A percentile compares a stretch with the other conserved stretches of the same genome.
Conservation (phyloP, 768 basidiomycete genomes). For the Megacollybia marginata region DNA sequence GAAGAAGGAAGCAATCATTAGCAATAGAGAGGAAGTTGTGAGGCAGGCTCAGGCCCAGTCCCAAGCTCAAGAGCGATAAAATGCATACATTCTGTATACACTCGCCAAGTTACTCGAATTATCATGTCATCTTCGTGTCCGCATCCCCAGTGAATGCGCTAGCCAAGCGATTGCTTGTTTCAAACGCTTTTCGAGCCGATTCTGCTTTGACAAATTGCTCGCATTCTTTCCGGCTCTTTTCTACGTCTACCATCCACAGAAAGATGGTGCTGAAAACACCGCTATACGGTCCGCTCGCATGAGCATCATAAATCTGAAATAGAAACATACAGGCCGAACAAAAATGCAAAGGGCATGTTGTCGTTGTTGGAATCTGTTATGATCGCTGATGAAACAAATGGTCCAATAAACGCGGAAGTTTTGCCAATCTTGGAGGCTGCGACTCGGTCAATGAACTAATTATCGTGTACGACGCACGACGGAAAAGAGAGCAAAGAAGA, state of each 20-base stretch:
- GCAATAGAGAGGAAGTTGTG: too few species aligned
- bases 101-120: too few species aligned
- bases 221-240: slow-evolving; percentile 59
- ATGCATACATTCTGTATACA: too few species aligned
- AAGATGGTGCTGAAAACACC: slow-evolving; percentile 49
- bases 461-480: slow-evolving; percentile 32
- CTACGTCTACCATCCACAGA: slow-evolving; percentile 54
- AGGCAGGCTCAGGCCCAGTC: too few species aligned
- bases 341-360: slow-evolving; percentile 71
- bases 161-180: slow-evolving; percentile 9
- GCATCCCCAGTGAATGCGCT: slow-evolving; percentile 15
- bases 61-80: too few species aligned
- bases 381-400: slow-evolving; percentile 68
- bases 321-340: slow-evolving; percentile 54
- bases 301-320: background rate
- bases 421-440: slow-evolving; percentile 46
- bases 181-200: slow-evolving; percentile 28
- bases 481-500: slow-evolving; percentile 71
- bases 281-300: slow-evolving; percentile 18
- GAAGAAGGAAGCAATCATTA: too few species aligned
- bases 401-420: slow-evolving; percentile 72
- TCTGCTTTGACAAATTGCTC: slow-evolving; percentile 55
- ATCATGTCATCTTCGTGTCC: background rate
- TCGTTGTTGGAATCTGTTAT: slow-evolving; percentile 62
- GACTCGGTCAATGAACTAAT: background rate